These are phyloP conservation scores for Meredithiella fracta DNA, from an alignment of 2,329 filamentous ascomycete genomes.

Conservation along the genomic window DNA sequence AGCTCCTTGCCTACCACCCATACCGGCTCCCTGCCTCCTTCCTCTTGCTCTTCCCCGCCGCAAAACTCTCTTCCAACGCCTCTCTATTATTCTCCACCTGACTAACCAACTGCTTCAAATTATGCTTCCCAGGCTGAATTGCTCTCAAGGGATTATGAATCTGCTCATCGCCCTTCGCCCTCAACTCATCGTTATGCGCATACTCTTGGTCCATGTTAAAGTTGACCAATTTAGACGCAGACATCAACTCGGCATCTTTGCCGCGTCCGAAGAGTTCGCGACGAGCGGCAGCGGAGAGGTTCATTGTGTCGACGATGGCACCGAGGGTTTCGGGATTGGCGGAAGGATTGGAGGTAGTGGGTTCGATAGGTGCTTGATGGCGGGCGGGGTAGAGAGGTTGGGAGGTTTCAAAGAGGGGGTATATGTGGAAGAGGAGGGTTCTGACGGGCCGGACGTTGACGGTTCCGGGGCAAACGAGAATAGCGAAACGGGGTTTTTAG, in stretches of 20 bases:
- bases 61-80: slow-evolving; percentile 83
- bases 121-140: slow-evolving; percentile 69
- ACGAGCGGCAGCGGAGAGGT: slow-evolving; percentile 58
- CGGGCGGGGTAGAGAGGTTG: slow-evolving; percentile 22
- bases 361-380: slow-evolving; percentile 20
- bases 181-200: slow-evolving; percentile 61
- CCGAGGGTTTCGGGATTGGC: slow-evolving; percentile 13
- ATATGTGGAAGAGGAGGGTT: slow-evolving; percentile 22
- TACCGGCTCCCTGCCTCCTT: slow-evolving; percentile 70
- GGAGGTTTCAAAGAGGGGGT: slow-evolving; percentile 33
- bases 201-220: slow-evolving; percentile 89
- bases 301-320: slow-evolving; percentile 57
- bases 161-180: slow-evolving; percentile 51
- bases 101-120: slow-evolving; percentile 70
- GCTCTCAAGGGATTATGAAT: slow-evolving; percentile 68
- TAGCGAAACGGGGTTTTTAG: slow-evolving; percentile 39
- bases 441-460: slow-evolving; percentile 16
- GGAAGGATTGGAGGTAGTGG: background rate
- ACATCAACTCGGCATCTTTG: slow-evolving; percentile 25
- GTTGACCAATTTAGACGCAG: slow-evolving; percentile 54
- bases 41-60: slow-evolving; percentile 60
- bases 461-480: slow-evolving; percentile 39
- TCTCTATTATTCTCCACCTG: slow-evolving; percentile 69
- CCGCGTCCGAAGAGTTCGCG: slow-evolving; percentile 73
- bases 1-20: slow-evolving; percentile 43